These are phyloP conservation scores for Penicillium samsonianum DNA, from an alignment of 495 filamentous ascomycete species.

Conservation along the genomic window DNA sequence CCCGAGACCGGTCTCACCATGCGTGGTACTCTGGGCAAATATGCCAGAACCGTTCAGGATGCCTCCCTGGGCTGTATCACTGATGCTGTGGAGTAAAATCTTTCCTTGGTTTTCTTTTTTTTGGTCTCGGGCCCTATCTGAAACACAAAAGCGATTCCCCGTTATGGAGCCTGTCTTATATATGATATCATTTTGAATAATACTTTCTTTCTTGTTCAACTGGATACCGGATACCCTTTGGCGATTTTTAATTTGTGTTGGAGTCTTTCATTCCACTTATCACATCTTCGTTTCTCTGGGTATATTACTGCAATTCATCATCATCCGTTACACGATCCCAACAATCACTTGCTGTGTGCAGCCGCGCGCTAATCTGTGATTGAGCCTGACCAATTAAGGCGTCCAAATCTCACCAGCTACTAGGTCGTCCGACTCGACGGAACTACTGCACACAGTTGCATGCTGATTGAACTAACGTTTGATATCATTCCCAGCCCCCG, in stretches of 20 bases:
- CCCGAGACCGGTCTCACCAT: constrained; percentile 48
- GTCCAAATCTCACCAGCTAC: too few species aligned
- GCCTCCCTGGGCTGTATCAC: constrained; percentile 65
- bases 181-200: constrained; percentile 29
- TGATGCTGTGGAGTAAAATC: constrained; percentile 41
- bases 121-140: constrained; percentile 10
- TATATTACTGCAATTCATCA: neutral
- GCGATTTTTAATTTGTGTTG: neutral
- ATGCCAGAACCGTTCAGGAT: constrained; percentile 68
- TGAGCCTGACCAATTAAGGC: neutral
- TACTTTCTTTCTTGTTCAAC: constrained; percentile 17
- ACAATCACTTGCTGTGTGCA: neutral
- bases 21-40: constrained; percentile 89
- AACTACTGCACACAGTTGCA: too few species aligned
- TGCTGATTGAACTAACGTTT: too few species aligned
- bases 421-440: too few species aligned
- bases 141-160: constrained; percentile 32
- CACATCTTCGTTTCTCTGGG: neutral
- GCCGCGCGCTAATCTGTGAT: constrained; percentile 1
- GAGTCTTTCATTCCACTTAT: neutral
- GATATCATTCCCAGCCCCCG: too few species aligned
- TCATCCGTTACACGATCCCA: neutral
- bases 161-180: constrained; percentile 22
- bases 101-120: constrained; percentile 7
- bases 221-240: neutral